Base-by-base conservation (phyloP, 2,329 filamentous ascomycete species). In the Ophiostoma ips region DNA sequence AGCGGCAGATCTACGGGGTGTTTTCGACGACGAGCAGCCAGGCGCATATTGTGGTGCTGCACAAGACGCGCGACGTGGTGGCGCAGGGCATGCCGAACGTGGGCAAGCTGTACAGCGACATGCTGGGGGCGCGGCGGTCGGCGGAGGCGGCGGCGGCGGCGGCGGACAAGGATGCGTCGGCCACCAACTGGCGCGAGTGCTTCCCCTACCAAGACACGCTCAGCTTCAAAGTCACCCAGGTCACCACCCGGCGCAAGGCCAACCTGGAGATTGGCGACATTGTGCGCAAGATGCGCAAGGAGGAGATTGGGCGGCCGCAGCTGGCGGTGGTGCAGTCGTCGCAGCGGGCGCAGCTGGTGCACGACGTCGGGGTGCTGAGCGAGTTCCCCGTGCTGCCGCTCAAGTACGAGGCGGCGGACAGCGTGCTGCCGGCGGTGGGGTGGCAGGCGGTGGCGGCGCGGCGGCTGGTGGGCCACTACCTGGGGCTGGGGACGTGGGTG, bases 361-460 rank as follows among this genome's bases (percentile, higher is more conserved):
- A 95, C 55, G 88, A 95, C 55, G 78, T 98, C 28, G 84, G 90
- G 0, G 76, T 84, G 2, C 69, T 96, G 18, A 84, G 80, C 49
- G 89, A 94, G 35, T 84, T 95, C 56, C 92, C 92, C 0, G 57
- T 90, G 13, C 67, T 98, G 41, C 77, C 84, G 1, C 73, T 99
- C 45, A 83, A 83, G 59, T 83, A 87, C 53, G 87, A 96, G 59
- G 76, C 83, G 24, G 77, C 82, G 0, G 94, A 98, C 61, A 87
- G 85, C 63, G 83, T 88, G 35, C 71, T 96, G 5, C 92, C 92
- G 10, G 88, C 90, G 0, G 73, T 99, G 15, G 89, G 88, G 2
- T 99, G 92, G 92, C 92, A 96, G 63, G 73, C 80, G 0, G 89
- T 94, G 53, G 81, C 94, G 52, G 87, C 88, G 2, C 87, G 87